Evolutionary conservation across 495 filamentous ascomycete genomes (phyloP).

Genomic region (Jackrogersella minutella): DNA sequence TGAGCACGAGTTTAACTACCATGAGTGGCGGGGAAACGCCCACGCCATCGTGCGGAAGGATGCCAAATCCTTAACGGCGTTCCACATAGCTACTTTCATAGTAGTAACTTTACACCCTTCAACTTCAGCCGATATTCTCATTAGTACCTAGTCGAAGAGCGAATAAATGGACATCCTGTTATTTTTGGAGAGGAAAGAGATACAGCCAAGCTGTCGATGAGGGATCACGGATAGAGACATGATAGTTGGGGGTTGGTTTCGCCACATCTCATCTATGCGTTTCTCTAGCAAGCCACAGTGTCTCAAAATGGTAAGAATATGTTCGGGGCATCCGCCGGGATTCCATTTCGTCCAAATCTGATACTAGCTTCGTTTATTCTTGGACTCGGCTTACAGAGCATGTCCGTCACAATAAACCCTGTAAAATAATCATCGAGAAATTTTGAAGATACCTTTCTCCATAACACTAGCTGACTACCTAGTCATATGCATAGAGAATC

Average conservation of each 20-base stretch:
- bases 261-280: conserved; percentile 23
- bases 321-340: conserved; percentile 3
- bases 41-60: background rate
- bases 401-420: too few relatives aligned
- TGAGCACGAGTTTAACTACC: background rate
- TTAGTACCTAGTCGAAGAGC: too few relatives aligned
- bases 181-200: background rate
- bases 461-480: too few relatives aligned
- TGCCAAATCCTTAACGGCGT: too few relatives aligned
- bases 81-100: too few relatives aligned
- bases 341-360: background rate
- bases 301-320: conserved; percentile 16
- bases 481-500: too few relatives aligned
- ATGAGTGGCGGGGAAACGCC: background rate
- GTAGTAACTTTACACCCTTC: too few relatives aligned
- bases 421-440: background rate
- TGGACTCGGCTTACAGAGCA: background rate
- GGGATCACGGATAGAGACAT: background rate
- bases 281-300: conserved; percentile 22
- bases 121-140: too few relatives aligned
- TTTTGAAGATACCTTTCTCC: background rate
- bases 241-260: background rate
- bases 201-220: too few relatives aligned
- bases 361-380: conserved; percentile 14
- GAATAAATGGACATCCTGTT: too few relatives aligned